Conservation (phyloP, 164 flowering plant species). For the Protea cynaroides region DNA sequence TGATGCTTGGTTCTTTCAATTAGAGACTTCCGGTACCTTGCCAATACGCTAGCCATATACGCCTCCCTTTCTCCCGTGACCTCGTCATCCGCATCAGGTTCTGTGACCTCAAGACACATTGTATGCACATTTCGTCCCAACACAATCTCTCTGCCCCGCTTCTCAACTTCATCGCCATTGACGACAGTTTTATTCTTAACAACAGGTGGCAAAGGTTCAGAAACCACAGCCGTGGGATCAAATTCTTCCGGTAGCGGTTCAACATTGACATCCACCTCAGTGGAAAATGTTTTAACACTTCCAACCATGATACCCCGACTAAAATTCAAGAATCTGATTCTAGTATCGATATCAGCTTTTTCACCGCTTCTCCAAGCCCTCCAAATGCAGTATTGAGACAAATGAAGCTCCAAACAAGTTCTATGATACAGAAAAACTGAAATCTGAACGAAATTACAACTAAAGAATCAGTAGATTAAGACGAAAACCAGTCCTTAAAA, state of each 20-base stretch:
- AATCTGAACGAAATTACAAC: not conserved
- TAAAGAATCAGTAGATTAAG: conserved; percentile 1
- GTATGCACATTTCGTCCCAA: conserved; percentile 85
- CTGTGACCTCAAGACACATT: conserved; percentile 61
- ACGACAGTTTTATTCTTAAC: conserved; percentile 6
- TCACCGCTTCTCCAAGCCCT: not conserved
- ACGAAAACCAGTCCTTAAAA: no score
- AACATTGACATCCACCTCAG: conserved; percentile 13
- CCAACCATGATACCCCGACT: conserved; percentile 22
- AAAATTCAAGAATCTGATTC: not conserved
- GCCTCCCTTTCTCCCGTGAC: conserved; percentile 93
- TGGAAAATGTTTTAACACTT: conserved; percentile 7
- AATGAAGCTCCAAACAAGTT: not conserved
- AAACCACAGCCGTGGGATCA: conserved; percentile 35
- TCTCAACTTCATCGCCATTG: conserved; percentile 11
- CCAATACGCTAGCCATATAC: conserved; percentile 85
- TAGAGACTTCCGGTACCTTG: conserved; percentile 69
- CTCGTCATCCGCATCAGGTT: conserved; percentile 89
- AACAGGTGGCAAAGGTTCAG: conserved; percentile 40
- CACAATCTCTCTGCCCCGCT: conserved; percentile 49
- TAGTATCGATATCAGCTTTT: not conserved
- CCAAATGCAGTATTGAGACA: not conserved
- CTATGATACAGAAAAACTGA: not conserved
- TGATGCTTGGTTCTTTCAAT: conserved; percentile 77
- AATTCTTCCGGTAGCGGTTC: conserved; percentile 32